Evolutionary conservation across 106 monocot genomes (phyloP), one percentile per base, ranked within the genome.

Genomic region (Vanilla planifolia): DNA sequence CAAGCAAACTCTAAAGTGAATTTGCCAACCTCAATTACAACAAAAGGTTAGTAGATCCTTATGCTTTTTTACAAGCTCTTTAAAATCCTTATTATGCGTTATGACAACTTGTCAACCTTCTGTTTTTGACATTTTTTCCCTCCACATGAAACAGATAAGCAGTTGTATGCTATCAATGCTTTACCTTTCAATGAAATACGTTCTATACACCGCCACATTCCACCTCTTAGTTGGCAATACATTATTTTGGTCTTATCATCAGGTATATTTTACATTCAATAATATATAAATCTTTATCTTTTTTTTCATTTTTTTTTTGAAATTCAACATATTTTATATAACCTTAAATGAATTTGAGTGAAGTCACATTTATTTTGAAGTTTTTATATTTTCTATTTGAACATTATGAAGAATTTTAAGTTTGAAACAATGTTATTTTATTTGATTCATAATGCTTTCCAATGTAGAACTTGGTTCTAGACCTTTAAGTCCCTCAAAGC

Each of bases 181-280:
- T 64, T 92, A 55, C 57, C 90, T 35, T 28, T 95, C 48, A 75
- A 62, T 50, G 86, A 81, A 45, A 73, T 95, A 8, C 86, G 74
- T 56, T 95, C 83, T 11, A 64, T 95, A 33, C 86, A 86, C 24
- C 86, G 86, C 48, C 83, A 95, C 59, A 86, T 76, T 0, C 90
- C 95, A 32, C 33, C 89, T 14, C 68, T 95, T 79, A 80, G 83
- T 26, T 95, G 80, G 80, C 90, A 80, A 41, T 95, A 95, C 33
- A 63, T 95, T 52, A 95, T 95, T 61, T 70, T 95, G 66, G 80
- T 95, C 65, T 66, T 95, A 20, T 86, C 83, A 68, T 95, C 95
- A 73, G 95, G 95, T 86, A 57, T 34, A 58, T 51, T 36, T 20
- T 34, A 15, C 27, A 15, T 23, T 55, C 16, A 55, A 6, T 16